Evolutionary conservation across 148 eudicot species (phyloP).

Genomic region (Agrostemma githago): DNA sequence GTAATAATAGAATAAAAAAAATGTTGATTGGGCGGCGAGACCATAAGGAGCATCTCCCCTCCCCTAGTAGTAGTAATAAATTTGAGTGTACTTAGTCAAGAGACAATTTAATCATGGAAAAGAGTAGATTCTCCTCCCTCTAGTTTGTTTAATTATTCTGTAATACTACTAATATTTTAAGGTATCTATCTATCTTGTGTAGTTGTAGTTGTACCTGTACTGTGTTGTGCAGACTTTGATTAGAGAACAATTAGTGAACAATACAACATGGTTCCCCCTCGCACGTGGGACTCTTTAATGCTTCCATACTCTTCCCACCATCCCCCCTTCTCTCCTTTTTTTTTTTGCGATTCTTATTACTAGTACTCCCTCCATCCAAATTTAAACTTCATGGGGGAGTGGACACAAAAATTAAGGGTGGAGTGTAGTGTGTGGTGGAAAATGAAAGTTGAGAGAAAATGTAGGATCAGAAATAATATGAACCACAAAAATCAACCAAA

Average conservation of each 20-base stretch:
- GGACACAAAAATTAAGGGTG: no score
- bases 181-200: conserved; percentile 13
- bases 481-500: no score
- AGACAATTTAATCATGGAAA: conserved; percentile 6
- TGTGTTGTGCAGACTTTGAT: conserved; percentile 19
- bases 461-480: no score
- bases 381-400: no score
- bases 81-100: background rate
- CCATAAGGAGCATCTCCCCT: conserved; percentile 17
- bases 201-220: no score
- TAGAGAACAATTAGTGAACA: background rate
- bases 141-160: conserved; percentile 10
- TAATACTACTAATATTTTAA: background rate
- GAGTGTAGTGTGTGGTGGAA: no score
- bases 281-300: conserved; percentile 35
- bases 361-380: no score
- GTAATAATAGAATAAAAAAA: no score
- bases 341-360: background rate
- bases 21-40: conserved; percentile 6
- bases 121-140: conserved; percentile 14
- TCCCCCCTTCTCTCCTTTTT: background rate
- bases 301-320: conserved; percentile 28
- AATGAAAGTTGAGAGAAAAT: no score
- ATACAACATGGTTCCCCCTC: conserved; percentile 19
- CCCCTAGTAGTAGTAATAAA: background rate